Percentiles rank a stretch among this genome's conserved stretches.
Conservation (phyloP, 371 early-diverging fungal genomes). For the Mucor plumbeus region DNA sequence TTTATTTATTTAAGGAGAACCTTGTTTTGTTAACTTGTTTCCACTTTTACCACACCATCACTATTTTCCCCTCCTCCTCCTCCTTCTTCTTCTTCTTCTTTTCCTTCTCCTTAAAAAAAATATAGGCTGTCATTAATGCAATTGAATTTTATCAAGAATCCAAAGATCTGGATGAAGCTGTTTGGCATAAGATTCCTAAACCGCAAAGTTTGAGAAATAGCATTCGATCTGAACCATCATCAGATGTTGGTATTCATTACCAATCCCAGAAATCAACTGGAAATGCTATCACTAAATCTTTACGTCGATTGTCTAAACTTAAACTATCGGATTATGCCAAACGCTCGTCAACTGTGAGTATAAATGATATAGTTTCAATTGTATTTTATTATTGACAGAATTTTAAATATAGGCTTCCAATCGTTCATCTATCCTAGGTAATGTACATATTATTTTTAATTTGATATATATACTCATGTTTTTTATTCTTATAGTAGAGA, state of each 20-base stretch:
- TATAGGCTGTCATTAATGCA: slow-evolving; percentile 38
- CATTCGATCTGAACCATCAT: not conserved
- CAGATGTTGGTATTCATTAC: not conserved
- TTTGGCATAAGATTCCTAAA: slow-evolving; percentile 39
- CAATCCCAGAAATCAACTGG: slow-evolving; percentile 13
- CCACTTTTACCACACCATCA: too few relatives aligned
- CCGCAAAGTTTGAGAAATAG: slow-evolving; percentile 1
- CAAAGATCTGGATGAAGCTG: slow-evolving; percentile 28
- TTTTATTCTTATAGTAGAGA: not conserved
- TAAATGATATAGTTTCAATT: not conserved
- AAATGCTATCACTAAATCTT: slow-evolving; percentile 27
- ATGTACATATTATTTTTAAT: not conserved
- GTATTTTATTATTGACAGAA: not conserved
- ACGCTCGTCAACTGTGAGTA: slow-evolving; percentile 22
- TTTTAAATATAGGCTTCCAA: slow-evolving; percentile 12
- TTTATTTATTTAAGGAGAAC: not conserved
- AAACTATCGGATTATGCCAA: slow-evolving; percentile 24
- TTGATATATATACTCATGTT: too few relatives aligned
- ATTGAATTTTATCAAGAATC: slow-evolving; percentile 37
- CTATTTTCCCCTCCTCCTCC: not conserved
- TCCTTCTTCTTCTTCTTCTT: slow-evolving; percentile 8
- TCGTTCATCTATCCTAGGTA: slow-evolving; percentile 21
- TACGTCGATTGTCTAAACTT: slow-evolving; percentile 24
- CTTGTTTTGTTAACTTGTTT: not conserved
- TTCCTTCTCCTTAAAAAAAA: slow-evolving; percentile 8